Evolutionary conservation across 441 rosid species (phyloP).

Genomic region (Euphorbia celastroides): DNA sequence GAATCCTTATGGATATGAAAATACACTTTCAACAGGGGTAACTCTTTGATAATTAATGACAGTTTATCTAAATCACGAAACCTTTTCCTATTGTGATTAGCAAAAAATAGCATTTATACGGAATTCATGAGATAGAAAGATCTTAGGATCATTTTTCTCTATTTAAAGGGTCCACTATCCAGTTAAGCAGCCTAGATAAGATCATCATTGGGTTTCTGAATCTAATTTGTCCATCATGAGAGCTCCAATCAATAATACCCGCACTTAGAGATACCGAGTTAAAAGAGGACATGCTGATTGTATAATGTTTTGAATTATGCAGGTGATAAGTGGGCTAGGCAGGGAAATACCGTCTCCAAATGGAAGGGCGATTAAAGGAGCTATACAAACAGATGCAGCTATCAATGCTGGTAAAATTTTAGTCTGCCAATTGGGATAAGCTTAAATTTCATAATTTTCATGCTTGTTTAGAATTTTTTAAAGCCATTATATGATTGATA

Average conservation of each 20-base stretch:
- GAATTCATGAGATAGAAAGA: neutral
- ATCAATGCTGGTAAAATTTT: constrained; percentile 53
- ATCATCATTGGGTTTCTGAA: neutral
- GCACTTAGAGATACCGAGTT: neutral
- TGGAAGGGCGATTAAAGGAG: constrained; percentile 69
- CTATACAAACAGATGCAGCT: constrained; percentile 83
- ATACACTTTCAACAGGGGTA: constrained; percentile 93
- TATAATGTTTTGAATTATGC: constrained; percentile 10
- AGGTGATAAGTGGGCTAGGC: constrained; percentile 81
- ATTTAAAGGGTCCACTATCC: constrained; percentile 17
- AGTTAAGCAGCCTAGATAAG: neutral
- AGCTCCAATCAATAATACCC: too few species aligned
- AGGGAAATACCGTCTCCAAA: constrained; percentile 78
- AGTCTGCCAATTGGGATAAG: neutral
- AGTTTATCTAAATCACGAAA: neutral
- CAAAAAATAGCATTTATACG: too few species aligned
- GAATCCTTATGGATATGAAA: constrained; percentile 85
- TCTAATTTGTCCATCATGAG: neutral
- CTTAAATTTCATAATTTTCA: neutral
- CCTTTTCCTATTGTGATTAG: too few species aligned
- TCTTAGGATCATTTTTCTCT: too few species aligned
- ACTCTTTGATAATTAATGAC: constrained; percentile 9
- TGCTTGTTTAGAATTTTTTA: neutral
- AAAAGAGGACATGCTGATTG: neutral
- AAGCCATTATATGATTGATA: too few species aligned